Percentiles rank a stretch among this genome's conserved stretches.
Conservation (phyloP, 495 filamentous ascomycete species). For the Penicillium egyptiacum region DNA sequence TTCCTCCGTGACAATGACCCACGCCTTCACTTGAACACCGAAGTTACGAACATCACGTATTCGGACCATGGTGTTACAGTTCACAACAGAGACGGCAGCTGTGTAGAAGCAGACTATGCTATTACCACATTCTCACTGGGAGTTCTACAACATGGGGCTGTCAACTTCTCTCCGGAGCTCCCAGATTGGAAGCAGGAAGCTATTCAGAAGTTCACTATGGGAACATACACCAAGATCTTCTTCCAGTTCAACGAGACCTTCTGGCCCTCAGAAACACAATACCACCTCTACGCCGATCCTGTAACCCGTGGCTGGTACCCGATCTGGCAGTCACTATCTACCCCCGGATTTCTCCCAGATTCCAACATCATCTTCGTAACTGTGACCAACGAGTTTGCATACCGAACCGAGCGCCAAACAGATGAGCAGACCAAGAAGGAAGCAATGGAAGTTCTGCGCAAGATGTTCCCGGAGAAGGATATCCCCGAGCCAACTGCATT, state of each 20-base stretch:
- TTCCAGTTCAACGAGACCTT: conserved; percentile 70
- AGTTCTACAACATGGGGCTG: conserved; percentile 64
- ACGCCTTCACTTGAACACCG: conserved; percentile 60
- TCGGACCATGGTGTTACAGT: conserved; percentile 55
- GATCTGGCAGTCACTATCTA: conserved; percentile 66
- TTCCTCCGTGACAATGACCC: conserved; percentile 59
- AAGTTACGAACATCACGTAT: conserved; percentile 61
- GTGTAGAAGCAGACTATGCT: conserved; percentile 61
- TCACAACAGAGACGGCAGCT: conserved; percentile 55
- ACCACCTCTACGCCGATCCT: conserved; percentile 69
- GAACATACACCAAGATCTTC: conserved; percentile 80
- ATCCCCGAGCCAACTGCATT: conserved; percentile 69
- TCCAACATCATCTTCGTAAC: conserved; percentile 71
- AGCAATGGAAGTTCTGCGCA: conserved; percentile 60
- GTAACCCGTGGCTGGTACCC: conserved; percentile 66
- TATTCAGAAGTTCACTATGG: conserved; percentile 69
- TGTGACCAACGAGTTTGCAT: conserved; percentile 59
- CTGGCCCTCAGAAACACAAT: conserved; percentile 69
- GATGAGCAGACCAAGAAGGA: conserved; percentile 61
- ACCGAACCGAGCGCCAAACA: conserved; percentile 61
- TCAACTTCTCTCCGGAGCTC: conserved; percentile 61
- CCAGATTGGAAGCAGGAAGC: conserved; percentile 68
- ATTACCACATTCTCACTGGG: conserved; percentile 65
- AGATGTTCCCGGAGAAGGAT: conserved; percentile 62
- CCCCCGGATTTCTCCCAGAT: conserved; percentile 58